Base-by-base conservation (phyloP, 768 basidiomycete genomes). In the Podaxis rugospora region DNA sequence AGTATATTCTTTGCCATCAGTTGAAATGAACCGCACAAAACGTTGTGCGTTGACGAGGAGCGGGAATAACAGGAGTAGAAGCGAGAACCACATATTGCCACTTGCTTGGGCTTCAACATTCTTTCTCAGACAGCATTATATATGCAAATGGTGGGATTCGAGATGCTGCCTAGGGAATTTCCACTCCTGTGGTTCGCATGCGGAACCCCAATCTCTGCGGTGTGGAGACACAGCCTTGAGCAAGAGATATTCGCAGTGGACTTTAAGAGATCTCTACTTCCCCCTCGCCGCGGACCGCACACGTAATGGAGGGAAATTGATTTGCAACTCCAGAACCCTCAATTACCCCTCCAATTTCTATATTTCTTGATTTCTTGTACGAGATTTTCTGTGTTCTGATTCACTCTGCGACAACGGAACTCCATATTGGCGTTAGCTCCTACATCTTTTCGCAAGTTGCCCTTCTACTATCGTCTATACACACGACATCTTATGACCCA, bases 1-100 rank as follows among this genome's bases (percentile, higher is more conserved):
- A 47, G 70, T 73, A 61, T 76, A 76, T 62, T 69, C 69, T 47
- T 72, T 68, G 52, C 70, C 69, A 59, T 76, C 74, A 11, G 70
- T 72, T 13, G 75, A 71, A 39, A 75, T 69, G 69, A 76, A 76
- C n/a, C 75, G 73, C 61, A 76, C 74, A 55, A 76, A 71, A 42
- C 74, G 73, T 63, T 75, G 71, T 27, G 73, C 74, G 49, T 64
- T 66, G 14, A 65, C 67, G 13, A 66, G 21, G 4, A 75, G 53
- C 59, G 44, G 67, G 62, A 13, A 69, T 3, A 61, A 32, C 13
- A 65, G 37, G 32, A 64, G 35, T 10, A 65, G 27, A n/a, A 51
- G 51, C 10, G 59, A 46, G 59, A 60, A 60, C 51, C 51, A 53
- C 59, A 60, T 60, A 21, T 47, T 53, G 51, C 32, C 21, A 51